These are phyloP conservation scores for Calonectria fujianensis DNA, from an alignment of 2,329 filamentous ascomycete genomes.

Conservation along the genomic window DNA sequence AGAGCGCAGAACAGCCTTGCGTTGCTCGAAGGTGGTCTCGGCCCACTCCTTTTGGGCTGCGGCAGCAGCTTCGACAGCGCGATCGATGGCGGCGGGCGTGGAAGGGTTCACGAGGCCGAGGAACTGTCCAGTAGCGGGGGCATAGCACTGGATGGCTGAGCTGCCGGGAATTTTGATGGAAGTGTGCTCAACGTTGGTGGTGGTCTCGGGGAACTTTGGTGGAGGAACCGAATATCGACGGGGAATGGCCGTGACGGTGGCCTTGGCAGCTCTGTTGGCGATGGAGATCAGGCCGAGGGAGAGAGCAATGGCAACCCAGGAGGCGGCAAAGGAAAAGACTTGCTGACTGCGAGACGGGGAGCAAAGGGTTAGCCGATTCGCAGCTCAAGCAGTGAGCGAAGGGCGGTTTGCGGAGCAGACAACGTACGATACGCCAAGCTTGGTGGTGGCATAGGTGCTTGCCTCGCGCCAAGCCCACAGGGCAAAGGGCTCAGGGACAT, in stretches of 20 bases:
- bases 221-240: slow-evolving; percentile 77
- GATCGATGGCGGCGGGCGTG: slow-evolving; percentile 85
- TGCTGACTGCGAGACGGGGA: slow-evolving; percentile 48
- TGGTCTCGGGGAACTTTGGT: slow-evolving; percentile 77
- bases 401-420: neutral
- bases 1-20: slow-evolving; percentile 86
- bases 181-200: slow-evolving; percentile 75
- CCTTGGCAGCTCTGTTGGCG: slow-evolving; percentile 49
- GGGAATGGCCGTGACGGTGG: slow-evolving; percentile 59
- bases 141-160: slow-evolving; percentile 87
- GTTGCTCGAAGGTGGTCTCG: slow-evolving; percentile 83
- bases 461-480: slow-evolving; percentile 48
- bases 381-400: neutral
- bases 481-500: slow-evolving; percentile 44
- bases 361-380: slow-evolving; percentile 25
- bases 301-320: slow-evolving; percentile 56
- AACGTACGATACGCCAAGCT: slow-evolving; percentile 54
- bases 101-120: slow-evolving; percentile 87
- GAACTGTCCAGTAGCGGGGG: slow-evolving; percentile 90
- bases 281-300: slow-evolving; percentile 57
- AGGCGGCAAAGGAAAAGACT: slow-evolving; percentile 55
- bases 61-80: slow-evolving; percentile 82
- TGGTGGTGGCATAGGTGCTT: slow-evolving; percentile 48
- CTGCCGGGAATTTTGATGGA: slow-evolving; percentile 80
- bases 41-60: slow-evolving; percentile 87